phyloP scores from a whole-genome alignment of 1,284 basidiomycete genomes.

The Cryptococcus sp. region DNA sequence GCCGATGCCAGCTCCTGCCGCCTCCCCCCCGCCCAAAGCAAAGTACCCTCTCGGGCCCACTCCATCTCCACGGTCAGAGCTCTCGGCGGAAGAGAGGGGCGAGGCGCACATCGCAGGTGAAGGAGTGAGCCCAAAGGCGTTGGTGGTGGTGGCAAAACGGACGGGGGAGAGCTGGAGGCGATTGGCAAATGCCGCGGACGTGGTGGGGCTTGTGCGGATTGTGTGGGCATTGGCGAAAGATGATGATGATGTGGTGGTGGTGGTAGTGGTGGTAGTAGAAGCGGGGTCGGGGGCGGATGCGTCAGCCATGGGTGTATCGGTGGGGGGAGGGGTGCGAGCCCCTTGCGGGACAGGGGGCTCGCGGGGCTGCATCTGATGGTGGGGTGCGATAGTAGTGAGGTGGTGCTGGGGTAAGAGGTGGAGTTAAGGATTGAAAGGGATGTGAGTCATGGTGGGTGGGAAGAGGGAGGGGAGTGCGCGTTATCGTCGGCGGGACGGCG shows the following conservation, averaged over 20 bases:
- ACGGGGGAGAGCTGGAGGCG: not conserved
- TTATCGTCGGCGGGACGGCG: too few relatives aligned
- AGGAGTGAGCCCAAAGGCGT: slow-evolving; percentile 37
- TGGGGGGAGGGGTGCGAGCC: too few relatives aligned
- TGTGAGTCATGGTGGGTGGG: not conserved
- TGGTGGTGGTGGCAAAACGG: slow-evolving; percentile 35
- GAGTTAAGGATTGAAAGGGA: not conserved
- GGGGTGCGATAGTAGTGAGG: not conserved
- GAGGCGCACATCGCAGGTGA: slow-evolving; percentile 10
- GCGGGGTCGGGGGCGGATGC: too few relatives aligned
- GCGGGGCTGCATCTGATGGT: not conserved
- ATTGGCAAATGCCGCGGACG: not conserved
- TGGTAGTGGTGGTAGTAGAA: not conserved
- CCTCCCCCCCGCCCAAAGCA: too few relatives aligned
- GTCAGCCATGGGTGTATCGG: too few relatives aligned
- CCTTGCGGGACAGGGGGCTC: too few relatives aligned
- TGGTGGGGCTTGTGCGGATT: not conserved
- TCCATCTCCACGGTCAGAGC: not conserved
- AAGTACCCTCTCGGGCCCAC: too few relatives aligned
- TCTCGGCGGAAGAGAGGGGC: not conserved
- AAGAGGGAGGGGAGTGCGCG: not conserved
- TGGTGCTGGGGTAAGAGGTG: not conserved
- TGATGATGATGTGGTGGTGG: not conserved
- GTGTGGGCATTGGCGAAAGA: not conserved
- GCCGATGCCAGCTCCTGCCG: too few relatives aligned